Base-by-base conservation (phyloP, 768 basidiomycete genomes). In the Filobasidium wieringae region DNA sequence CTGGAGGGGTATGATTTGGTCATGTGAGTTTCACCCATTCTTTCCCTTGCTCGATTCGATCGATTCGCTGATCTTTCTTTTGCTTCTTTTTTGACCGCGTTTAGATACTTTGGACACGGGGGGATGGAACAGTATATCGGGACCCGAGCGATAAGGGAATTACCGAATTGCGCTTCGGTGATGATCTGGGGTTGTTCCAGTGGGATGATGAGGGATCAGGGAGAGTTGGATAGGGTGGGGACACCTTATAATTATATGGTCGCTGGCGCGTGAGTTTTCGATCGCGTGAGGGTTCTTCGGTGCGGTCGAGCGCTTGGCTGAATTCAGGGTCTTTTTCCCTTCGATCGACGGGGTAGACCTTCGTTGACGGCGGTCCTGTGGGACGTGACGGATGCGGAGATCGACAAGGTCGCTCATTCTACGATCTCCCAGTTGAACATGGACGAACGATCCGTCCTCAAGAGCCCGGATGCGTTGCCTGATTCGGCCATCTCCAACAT, bases 131-230 rank as follows among this genome's bases (percentile, higher is more conserved):
- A 97, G 65, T 99, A 93, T 67, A 79, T 88, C 7, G 84, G 88
- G 2, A 88, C 90, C 1, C 85, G 87, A 70, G 86, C 84, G 66
- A 82, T 99, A 53, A 80, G 88, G 7, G 80, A 84, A 59, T 78
- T 97, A 32, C 80, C 81, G 0, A 78, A 79, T n/a, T 97, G 95
- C 69, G 92, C 95, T 7, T 85, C 85, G 14, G 86, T 87, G 1
- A 91, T 97, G 88, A 80, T 99, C 2, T 99, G 93, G 95, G 95
- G 95, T 0, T 99, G 95, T 77, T 99, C 95, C 0, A 96, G 92
- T 0, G 95, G 93, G 9, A 75, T 81, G 1, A 72, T 99, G 61
- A 79, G 80, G 55, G 88, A 93, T 49, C 88, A 88, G 82, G 95
- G 95, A 3, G 89, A 95, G 63, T 92, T 91, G 66, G 95, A 97